Conservation (phyloP, 768 basidiomycete species). For the Macrolepiota fuliginosa region DNA sequence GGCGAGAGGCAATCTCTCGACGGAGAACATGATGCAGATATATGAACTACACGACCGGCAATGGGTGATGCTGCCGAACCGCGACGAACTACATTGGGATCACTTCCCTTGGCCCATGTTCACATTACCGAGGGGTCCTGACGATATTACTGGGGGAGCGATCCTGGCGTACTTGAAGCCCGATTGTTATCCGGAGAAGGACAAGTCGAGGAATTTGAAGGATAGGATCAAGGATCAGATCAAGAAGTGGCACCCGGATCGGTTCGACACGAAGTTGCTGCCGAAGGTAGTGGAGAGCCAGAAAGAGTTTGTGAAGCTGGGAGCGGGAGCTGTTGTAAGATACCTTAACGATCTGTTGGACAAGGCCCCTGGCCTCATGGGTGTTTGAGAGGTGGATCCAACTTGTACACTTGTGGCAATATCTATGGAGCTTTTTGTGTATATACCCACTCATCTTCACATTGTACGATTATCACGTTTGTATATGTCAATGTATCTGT, state of each 20-base stretch:
- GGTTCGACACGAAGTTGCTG: constrained; percentile 70
- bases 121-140: constrained; percentile 51
- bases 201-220: constrained; percentile 52
- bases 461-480: constrained; percentile 11
- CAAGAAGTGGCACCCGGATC: constrained; percentile 79
- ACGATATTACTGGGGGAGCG: constrained; percentile 55
- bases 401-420: background rate
- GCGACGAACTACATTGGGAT: constrained; percentile 53
- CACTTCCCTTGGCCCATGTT: constrained; percentile 77
- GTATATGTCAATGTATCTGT: background rate
- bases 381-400: background rate
- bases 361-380: constrained; percentile 22
- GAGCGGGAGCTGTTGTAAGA: constrained; percentile 71
- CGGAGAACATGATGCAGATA: constrained; percentile 53
- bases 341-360: constrained; percentile 69
- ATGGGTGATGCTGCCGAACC: constrained; percentile 48
- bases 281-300: constrained; percentile 62
- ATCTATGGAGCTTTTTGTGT: constrained; percentile 15
- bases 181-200: constrained; percentile 48
- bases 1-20: constrained; percentile 49
- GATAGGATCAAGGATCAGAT: constrained; percentile 77
- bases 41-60: constrained; percentile 62
- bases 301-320: constrained; percentile 64
- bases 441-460: constrained; percentile 16
- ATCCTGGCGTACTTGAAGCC: constrained; percentile 65